phyloP scores from a whole-genome alignment of 2,329 filamentous ascomycete species.

The Paracoccidioides brasiliensis region DNA sequence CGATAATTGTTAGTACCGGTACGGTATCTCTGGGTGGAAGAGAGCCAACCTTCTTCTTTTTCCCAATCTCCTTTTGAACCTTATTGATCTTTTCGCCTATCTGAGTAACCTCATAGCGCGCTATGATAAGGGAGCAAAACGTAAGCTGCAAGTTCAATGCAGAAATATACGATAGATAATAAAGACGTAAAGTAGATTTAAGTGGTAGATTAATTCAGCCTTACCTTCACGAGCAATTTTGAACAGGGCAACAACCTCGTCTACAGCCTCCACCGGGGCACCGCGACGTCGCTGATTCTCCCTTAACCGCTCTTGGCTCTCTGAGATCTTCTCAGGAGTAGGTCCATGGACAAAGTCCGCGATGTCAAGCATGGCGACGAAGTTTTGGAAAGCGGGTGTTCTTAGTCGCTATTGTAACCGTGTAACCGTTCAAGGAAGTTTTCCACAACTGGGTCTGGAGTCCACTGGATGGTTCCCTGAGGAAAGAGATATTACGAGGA shows the following conservation, averaged over 20 bases:
- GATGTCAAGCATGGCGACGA: slow-evolving; percentile 55
- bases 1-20: too few relatives aligned
- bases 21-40: too few relatives aligned
- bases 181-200: not conserved
- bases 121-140: slow-evolving; percentile 23
- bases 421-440: too few relatives aligned
- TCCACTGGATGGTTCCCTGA: not conserved
- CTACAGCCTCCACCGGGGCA: slow-evolving; percentile 70
- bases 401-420: not conserved
- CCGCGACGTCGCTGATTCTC: slow-evolving; percentile 76
- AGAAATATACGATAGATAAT: not conserved
- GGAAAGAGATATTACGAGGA: not conserved
- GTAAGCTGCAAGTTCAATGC: slow-evolving; percentile 2
- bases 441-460: not conserved
- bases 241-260: slow-evolving; percentile 78
- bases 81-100: slow-evolving; percentile 76
- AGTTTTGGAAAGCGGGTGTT: too few relatives aligned
- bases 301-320: slow-evolving; percentile 55
- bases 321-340: slow-evolving; percentile 79
- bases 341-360: slow-evolving; percentile 78
- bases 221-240: slow-evolving; percentile 69
- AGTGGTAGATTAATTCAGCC: slow-evolving; percentile 12
- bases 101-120: slow-evolving; percentile 66
- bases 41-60: slow-evolving; percentile 67
- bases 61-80: slow-evolving; percentile 76